Evolutionary conservation across 345 rosid genomes (phyloP).

Genomic region (Isatis tinctoria): DNA sequence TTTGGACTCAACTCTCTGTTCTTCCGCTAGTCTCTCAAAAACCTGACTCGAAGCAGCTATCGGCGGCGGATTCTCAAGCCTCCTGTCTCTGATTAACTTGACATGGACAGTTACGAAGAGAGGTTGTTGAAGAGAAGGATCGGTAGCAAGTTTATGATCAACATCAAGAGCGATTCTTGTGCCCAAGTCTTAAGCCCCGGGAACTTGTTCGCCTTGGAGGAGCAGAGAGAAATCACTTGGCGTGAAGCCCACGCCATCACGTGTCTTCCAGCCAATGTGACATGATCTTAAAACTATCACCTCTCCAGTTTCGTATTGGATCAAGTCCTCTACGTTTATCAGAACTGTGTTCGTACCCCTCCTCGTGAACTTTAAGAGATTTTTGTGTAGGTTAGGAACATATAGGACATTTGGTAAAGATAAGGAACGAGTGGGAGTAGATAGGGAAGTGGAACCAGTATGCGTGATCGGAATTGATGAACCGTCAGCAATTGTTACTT

Average conservation of each 20-base stretch:
- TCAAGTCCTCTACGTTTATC: background rate
- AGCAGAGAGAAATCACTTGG: background rate
- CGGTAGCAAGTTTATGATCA: background rate
- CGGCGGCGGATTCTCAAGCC: background rate
- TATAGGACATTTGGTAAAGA: too few relatives aligned
- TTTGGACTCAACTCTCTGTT: background rate
- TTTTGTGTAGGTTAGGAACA: too few relatives aligned
- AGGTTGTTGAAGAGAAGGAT: background rate
- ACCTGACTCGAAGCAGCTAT: background rate
- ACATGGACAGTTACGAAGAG: background rate
- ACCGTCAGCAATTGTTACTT: too few relatives aligned
- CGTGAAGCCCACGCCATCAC: background rate
- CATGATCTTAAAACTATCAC: background rate
- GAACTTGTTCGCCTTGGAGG: background rate
- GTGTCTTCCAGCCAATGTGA: background rate
- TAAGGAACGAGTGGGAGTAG: too few relatives aligned
- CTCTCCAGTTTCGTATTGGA: background rate
- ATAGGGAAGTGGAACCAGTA: too few relatives aligned
- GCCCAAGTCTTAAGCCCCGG: background rate
- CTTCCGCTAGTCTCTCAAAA: background rate
- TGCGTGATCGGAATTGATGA: too few relatives aligned
- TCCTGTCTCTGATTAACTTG: background rate
- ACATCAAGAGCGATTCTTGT: background rate
- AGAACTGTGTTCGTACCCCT: background rate
- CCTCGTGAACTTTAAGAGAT: too few relatives aligned